Evolutionary conservation across 78 protist genomes (phyloP).

Genomic region (Dictyostelium capitatum): DNA sequence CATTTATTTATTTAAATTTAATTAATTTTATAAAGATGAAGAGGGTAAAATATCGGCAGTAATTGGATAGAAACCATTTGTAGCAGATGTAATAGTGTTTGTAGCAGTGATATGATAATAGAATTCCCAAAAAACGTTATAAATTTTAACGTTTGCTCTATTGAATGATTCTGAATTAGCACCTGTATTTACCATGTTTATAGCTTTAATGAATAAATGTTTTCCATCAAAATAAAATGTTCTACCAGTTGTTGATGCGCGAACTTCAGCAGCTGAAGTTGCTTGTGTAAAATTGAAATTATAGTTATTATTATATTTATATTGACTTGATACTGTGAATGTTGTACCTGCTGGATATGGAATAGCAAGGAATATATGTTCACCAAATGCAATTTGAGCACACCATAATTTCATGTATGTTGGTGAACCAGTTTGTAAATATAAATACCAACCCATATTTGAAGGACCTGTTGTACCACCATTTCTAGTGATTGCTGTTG

Average conservation of each 20-base stretch:
- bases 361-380: constrained; percentile 14
- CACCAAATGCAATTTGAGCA: constrained; percentile 14
- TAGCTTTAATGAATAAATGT: constrained; percentile 29
- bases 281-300: not conserved
- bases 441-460: constrained; percentile 58
- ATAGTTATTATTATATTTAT: not conserved
- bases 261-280: constrained; percentile 12
- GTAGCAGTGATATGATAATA: constrained; percentile 8
- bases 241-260: constrained; percentile 19
- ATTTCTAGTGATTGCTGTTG: constrained; percentile 24
- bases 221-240: constrained; percentile 45
- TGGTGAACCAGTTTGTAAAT: constrained; percentile 13
- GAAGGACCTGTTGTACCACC: constrained; percentile 60
- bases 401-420: not conserved
- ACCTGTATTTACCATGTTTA: not conserved
- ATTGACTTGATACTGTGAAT: not conserved
- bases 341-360: constrained; percentile 18
- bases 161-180: not conserved
- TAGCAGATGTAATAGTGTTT: not conserved
- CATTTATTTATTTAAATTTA: too few relatives aligned
- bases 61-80: not conserved
- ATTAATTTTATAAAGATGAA: too few relatives aligned
- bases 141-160: constrained; percentile 28
- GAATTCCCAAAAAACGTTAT: constrained; percentile 18
- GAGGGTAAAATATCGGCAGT: not conserved